Percentiles rank a stretch among this genome's conserved stretches.
Conservation (phyloP, 768 basidiomycete species). For the Suillus subaureus region DNA sequence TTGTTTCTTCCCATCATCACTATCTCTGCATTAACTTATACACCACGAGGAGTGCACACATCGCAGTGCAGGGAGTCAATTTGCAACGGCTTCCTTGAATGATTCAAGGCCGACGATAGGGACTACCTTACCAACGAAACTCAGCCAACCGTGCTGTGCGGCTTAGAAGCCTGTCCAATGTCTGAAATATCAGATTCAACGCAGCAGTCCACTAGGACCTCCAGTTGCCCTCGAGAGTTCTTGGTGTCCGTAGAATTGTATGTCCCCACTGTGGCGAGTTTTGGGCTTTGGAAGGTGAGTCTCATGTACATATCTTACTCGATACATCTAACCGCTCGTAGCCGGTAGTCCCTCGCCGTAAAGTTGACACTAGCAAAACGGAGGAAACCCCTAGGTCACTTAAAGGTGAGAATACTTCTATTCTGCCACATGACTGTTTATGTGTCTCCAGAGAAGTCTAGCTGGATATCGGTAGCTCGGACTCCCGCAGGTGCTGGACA, state of each 20-base stretch:
- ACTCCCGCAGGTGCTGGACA: conserved; percentile 53
- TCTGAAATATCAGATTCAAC: conserved; percentile 8
- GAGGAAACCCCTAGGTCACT: conserved; percentile 55
- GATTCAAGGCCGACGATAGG: background rate
- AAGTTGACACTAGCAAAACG: conserved; percentile 51
- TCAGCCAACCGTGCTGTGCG: conserved; percentile 3
- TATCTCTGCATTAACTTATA: background rate
- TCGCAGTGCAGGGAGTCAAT: too few species aligned
- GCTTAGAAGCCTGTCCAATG: conserved; percentile 5
- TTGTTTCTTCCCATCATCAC: conserved; percentile 1
- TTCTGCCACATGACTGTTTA: conserved; percentile 7
- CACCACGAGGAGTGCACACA: background rate
- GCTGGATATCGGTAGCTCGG: conserved; percentile 66
- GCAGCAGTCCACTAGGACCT: background rate
- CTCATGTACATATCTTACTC: conserved; percentile 6
- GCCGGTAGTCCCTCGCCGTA: conserved; percentile 53
- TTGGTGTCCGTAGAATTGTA: conserved; percentile 65
- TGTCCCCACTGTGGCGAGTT: conserved; percentile 52
- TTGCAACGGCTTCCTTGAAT: background rate
- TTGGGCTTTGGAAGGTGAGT: conserved; percentile 59
- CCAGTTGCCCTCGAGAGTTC: conserved; percentile 47
- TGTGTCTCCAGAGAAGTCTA: conserved; percentile 59
- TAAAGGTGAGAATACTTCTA: conserved; percentile 49
- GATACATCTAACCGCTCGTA: conserved; percentile 22
- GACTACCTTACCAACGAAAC: background rate